phyloP scores from a whole-genome alignment of 148 eudicot genomes.

The Chenopodium formosanum region DNA sequence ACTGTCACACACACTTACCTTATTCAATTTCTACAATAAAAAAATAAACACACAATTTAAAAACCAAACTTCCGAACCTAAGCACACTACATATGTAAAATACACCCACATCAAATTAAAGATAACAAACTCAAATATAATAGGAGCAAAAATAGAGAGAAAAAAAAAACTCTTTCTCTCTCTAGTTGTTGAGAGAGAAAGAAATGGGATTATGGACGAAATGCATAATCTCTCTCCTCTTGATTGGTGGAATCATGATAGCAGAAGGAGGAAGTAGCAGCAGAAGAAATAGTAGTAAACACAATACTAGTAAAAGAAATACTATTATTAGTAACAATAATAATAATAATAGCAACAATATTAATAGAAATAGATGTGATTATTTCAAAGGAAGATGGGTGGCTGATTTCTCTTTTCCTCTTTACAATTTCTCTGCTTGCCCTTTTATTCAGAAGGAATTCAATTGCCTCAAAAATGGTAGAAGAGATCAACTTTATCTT shows the following conservation, averaged over 20 bases:
- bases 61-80: neutral
- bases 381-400: conserved; percentile 60
- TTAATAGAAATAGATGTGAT: conserved; percentile 35
- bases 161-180: neutral
- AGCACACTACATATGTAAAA: neutral
- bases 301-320: neutral
- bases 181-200: neutral
- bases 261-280: neutral
- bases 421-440: conserved; percentile 38
- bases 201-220: conserved; percentile 14
- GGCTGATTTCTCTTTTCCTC: conserved; percentile 38
- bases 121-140: neutral
- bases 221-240: conserved; percentile 7
- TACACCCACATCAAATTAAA: neutral
- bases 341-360: neutral
- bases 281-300: neutral
- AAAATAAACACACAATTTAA: neutral
- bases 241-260: neutral
- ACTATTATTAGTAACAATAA: neutral
- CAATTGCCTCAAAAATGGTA: conserved; percentile 51
- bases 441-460: conserved; percentile 54
- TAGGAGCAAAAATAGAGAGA: neutral
- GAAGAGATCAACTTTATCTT: conserved; percentile 44
- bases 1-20: no score
- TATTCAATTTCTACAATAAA: no score